Base-by-base conservation (phyloP, 2,329 filamentous ascomycete species). In the Botryotinia convoluta region DNA sequence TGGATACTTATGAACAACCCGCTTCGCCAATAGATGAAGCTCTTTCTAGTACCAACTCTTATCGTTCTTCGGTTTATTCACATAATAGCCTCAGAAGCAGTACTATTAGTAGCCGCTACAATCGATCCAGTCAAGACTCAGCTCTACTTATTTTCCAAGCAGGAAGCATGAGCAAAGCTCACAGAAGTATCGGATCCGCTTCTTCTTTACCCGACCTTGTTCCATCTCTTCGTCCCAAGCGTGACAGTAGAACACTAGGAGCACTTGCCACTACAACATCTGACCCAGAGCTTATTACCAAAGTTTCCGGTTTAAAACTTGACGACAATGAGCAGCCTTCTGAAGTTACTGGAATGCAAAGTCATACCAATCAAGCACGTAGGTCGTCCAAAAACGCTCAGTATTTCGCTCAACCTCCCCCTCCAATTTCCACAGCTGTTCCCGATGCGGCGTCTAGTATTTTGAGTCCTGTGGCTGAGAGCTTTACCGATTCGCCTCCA, bases 201-300 rank as follows among this genome's bases (percentile, higher is more conserved):
- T 78, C 78, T 22, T 81, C 79, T 20, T 76, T 81, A n/a, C 80
- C 80, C n/a, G 80, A 81, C 62, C 76, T 81, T 20, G 75, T 80
- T 32, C 77, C 77, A 35, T 80, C 79, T 2, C 72, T 74, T 29
- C 75, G 76, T n/a, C 45, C 71, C 26, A 77, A 75, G 14, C 63
- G 69, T 54, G 77, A 76, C 20, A 72, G 71, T 51, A 37, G 71
- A 62, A 69, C 51, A 20, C 51, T 67, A 16, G 59, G 71, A 22
- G 54, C 51, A 26, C 44, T 67, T 20, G 44, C 44, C 32, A 69
- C 44, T 18, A 45, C 29, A 37, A 57, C 45, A 54, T 71, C 71
- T 35, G 42, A 70, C 10, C 57, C 70, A 14, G 75, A 77, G 62
- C 54, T 77, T n/a, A 68, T 73, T 54, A 48, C 72, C 14, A 71